These are phyloP conservation scores for Jamesozyma jinghongensis DNA, from an alignment of 805 yeast species.

Conservation along the genomic window DNA sequence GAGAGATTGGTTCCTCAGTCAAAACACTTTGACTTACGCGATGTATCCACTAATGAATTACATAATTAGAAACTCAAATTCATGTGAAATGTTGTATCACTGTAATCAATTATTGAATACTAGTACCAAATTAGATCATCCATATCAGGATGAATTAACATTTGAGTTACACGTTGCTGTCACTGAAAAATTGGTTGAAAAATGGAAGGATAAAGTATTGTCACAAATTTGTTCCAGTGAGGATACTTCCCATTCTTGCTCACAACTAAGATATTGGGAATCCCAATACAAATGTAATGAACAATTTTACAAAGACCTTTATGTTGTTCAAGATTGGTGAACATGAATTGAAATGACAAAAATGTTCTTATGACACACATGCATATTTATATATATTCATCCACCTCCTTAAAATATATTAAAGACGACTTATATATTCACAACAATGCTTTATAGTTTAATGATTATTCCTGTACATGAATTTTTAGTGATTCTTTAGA, in stretches of 20 bases:
- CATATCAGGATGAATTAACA: conserved; percentile 15
- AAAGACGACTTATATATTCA: too few relatives aligned
- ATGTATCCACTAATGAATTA: conserved; percentile 18
- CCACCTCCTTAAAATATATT: too few relatives aligned
- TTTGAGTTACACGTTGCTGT: conserved; percentile 15
- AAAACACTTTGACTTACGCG: conserved; percentile 5
- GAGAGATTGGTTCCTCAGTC: conserved; percentile 13
- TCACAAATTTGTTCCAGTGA: conserved; percentile 17
- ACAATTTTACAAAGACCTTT: conserved; percentile 18
- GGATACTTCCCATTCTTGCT: conserved; percentile 16
- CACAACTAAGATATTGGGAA: conserved; percentile 24
- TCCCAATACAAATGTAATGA: conserved; percentile 17
- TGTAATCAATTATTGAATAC: conserved; percentile 16
- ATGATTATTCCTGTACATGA: too few relatives aligned
- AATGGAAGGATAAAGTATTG: conserved; percentile 21
- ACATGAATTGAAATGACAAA: too few relatives aligned
- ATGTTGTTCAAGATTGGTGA: conserved; percentile 4
- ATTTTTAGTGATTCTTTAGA: too few relatives aligned
- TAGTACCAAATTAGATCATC: conserved; percentile 7
- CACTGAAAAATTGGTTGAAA: conserved; percentile 16
- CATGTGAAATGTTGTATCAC: conserved; percentile 12
- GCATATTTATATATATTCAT: too few relatives aligned
- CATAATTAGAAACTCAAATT: conserved; percentile 9
- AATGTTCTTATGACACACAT: too few relatives aligned
- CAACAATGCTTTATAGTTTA: too few relatives aligned